phyloP scores from a whole-genome alignment of 257 asterid species.

The Ilex asprella region DNA sequence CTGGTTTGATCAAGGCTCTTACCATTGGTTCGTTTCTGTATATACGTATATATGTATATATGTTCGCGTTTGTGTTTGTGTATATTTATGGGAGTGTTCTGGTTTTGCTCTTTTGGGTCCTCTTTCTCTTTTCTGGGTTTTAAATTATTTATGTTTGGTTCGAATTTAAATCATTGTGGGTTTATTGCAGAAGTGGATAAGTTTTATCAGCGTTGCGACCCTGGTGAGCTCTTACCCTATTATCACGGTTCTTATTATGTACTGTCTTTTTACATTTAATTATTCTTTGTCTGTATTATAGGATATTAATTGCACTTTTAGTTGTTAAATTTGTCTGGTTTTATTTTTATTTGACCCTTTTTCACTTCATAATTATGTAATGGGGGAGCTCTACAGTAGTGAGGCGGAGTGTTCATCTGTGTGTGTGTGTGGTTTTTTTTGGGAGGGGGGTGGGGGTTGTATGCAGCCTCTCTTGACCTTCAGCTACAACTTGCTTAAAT shows the following conservation, averaged over 20 bases:
- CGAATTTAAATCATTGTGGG: neutral
- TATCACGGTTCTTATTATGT: neutral
- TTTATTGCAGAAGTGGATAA: conserved; percentile 49
- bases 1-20: conserved; percentile 55
- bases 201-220: conserved; percentile 69
- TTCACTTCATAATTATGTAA: no score
- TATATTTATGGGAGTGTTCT: neutral
- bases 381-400: no score
- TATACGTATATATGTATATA: neutral
- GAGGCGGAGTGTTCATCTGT: no score
- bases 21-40: conserved; percentile 29
- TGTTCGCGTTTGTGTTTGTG: neutral
- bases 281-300: neutral
- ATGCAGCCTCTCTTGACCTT: no score
- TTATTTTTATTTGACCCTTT: no score
- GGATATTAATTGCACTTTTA: no score
- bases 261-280: neutral
- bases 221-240: conserved; percentile 42
- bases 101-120: neutral
- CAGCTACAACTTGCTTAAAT: no score
- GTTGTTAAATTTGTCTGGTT: no score
- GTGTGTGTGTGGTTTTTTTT: no score
- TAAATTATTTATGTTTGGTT: neutral
- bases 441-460: no score
- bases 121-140: neutral